phyloP scores from a whole-genome alignment of 257 asterid species.

The Lavandula angustifolia region DNA sequence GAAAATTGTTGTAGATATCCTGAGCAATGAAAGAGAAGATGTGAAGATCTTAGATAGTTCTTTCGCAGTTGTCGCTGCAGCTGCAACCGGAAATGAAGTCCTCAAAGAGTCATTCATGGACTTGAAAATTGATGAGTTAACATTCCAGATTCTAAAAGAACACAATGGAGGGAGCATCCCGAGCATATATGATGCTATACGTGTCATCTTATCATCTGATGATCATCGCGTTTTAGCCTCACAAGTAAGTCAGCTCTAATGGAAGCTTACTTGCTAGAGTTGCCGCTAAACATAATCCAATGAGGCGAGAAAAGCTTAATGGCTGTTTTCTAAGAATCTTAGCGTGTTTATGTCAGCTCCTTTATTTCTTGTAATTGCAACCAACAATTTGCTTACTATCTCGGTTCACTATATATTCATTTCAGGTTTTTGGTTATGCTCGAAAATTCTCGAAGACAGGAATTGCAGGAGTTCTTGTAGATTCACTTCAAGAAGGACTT shows the following conservation, averaged over 20 bases:
- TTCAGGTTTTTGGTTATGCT: slow-evolving; percentile 93
- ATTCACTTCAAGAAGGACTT: slow-evolving; percentile 74
- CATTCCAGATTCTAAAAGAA: slow-evolving; percentile 60
- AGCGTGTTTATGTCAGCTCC: slow-evolving; percentile 6
- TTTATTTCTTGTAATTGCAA: slow-evolving; percentile 1
- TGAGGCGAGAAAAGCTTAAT: slow-evolving; percentile 17
- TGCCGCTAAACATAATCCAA: slow-evolving; percentile 15
- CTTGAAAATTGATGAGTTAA: slow-evolving; percentile 73
- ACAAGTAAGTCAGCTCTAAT: slow-evolving; percentile 57
- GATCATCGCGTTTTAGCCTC: slow-evolving; percentile 93
- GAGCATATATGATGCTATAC: slow-evolving; percentile 68
- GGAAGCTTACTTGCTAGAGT: slow-evolving; percentile 23
- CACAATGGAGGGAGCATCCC: slow-evolving; percentile 59
- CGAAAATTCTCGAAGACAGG: slow-evolving; percentile 80
- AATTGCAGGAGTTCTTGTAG: slow-evolving; percentile 68
- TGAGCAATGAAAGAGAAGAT: slow-evolving; percentile 52
- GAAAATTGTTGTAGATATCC: slow-evolving; percentile 52
- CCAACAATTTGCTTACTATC: background rate
- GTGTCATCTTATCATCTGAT: slow-evolving; percentile 75
- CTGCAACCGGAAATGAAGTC: slow-evolving; percentile 92
- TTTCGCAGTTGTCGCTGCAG: slow-evolving; percentile 80
- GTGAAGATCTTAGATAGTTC: slow-evolving; percentile 60
- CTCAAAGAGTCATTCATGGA: slow-evolving; percentile 84
- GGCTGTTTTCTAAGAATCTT: slow-evolving; percentile 4
- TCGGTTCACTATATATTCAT: background rate